phyloP scores from a whole-genome alignment of 176 grass and related monocot species.

The Musa acuminata region DNA sequence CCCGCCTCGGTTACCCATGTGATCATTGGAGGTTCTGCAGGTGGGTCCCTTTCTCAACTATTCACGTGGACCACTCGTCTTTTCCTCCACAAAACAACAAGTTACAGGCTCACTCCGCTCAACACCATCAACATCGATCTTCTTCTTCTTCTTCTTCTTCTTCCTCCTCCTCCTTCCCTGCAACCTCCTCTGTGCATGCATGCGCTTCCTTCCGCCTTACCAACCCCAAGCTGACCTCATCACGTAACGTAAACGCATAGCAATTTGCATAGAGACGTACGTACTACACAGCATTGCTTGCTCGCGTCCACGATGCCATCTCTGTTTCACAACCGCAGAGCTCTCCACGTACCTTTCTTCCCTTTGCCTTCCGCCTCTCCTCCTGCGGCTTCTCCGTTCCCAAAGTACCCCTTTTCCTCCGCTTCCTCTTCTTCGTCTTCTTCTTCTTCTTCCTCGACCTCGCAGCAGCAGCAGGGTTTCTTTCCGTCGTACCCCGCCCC shows the following conservation, averaged over 20 bases:
- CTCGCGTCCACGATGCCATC: not conserved
- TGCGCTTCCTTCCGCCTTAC: not conserved
- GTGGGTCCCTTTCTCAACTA: too few relatives aligned
- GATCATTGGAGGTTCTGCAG: too few relatives aligned
- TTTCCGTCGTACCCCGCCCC: not conserved
- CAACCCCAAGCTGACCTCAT: not conserved
- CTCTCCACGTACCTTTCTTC: constrained; percentile 1
- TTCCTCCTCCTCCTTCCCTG: not conserved
- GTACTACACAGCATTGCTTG: too few relatives aligned
- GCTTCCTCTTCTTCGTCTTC: not conserved
- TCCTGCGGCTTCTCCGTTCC: not conserved
- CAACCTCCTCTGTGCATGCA: not conserved
- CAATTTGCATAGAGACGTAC: too few relatives aligned
- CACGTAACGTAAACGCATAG: too few relatives aligned
- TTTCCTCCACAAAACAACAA: too few relatives aligned
- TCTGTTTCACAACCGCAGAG: not conserved
- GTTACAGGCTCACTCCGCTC: too few relatives aligned
- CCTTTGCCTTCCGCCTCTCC: not conserved
- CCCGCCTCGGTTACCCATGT: too few relatives aligned
- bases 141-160: not conserved
- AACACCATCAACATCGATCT: not conserved
- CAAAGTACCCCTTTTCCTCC: not conserved
- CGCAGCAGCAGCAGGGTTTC: not conserved
- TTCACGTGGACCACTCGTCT: not conserved
- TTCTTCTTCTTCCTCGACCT: not conserved